Conservation (phyloP, 2,329 filamentous ascomycete genomes). For the Neonectria hederae region DNA sequence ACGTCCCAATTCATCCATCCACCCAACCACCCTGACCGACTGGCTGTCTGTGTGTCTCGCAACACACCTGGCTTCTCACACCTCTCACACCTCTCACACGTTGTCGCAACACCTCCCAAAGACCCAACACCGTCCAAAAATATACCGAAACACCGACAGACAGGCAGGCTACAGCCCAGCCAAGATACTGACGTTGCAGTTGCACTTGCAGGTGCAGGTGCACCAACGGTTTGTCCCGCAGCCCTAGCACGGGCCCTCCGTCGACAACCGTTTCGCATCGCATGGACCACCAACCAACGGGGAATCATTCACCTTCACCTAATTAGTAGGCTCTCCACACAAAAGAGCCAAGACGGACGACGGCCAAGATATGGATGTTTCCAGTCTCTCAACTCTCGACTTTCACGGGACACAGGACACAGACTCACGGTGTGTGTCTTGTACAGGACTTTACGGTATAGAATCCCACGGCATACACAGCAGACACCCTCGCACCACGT, state of each 20-base stretch:
- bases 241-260: conserved; percentile 20
- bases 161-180: neutral
- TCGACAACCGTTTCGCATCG: conserved; percentile 11
- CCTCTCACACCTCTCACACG: neutral
- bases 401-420: neutral
- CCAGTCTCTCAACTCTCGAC: neutral
- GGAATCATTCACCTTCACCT: neutral
- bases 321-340: neutral
- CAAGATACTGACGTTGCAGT: conserved; percentile 20
- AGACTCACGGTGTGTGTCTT: neutral
- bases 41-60: neutral
- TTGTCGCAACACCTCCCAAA: conserved; percentile 12
- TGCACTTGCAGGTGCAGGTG: neutral
- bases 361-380: neutral
- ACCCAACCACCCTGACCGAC: neutral
- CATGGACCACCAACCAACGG: conserved; percentile 1
- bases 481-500: neutral
- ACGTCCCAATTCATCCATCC: neutral
- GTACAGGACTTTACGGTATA: too few relatives aligned
- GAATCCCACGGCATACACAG: neutral
- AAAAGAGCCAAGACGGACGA: conserved; percentile 8
- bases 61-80: neutral
- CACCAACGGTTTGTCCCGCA: conserved; percentile 18
- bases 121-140: conserved; percentile 1
- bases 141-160: neutral